Base-by-base conservation (phyloP, 1,139 yeast genomes). In the Lodderomyces orthopsilosis region DNA sequence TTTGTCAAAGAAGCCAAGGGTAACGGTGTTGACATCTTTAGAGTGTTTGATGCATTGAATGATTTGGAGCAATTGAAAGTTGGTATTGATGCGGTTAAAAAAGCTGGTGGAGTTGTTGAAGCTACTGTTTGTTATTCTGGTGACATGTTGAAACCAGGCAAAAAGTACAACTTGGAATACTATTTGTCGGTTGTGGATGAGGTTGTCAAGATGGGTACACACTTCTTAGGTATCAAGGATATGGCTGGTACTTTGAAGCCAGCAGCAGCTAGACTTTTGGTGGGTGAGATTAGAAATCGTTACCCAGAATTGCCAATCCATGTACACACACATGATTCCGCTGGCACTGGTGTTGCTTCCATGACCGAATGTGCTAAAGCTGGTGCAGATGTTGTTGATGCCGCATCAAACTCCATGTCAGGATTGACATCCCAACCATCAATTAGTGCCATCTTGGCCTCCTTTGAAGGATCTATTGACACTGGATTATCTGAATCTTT, bases 171-270 rank as follows among this genome's bases (percentile, higher is more conserved):
- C 72, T 78, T 94, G 65, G 88, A 83, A 40, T 93, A 93, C 75
- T 93, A 93, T 73, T 62, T 93, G 61, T 74, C 74, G 17, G 83
- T 91, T 49, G 93, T 86, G 51, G 95, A 85, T 56, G 74, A 85
- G 61, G 83, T 93, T 60, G 97, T 93, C 51, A 74, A 70, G 50
- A 84, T 91, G 89, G 99, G 99, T 57, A 93, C 98, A 40, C 98
- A 93, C 66, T 81, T 93, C 61, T 77, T 93, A 58, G 98, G 98
- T 68, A 93, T 93, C 63, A 93, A 93, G 71, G 99, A 93, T 71
- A 93, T 93, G 99, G 99, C 99, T 42, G 99, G 99, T 72, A 91
- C 98, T 48, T 69, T 93, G 74, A 91, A 93, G 70, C 98, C 99
- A 48, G 77, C 81, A 50, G 98, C 98, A 49, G 98, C 98, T 37